phyloP scores from a whole-genome alignment of 2,329 filamentous ascomycete genomes.

The Sordariomycetes sp. region DNA sequence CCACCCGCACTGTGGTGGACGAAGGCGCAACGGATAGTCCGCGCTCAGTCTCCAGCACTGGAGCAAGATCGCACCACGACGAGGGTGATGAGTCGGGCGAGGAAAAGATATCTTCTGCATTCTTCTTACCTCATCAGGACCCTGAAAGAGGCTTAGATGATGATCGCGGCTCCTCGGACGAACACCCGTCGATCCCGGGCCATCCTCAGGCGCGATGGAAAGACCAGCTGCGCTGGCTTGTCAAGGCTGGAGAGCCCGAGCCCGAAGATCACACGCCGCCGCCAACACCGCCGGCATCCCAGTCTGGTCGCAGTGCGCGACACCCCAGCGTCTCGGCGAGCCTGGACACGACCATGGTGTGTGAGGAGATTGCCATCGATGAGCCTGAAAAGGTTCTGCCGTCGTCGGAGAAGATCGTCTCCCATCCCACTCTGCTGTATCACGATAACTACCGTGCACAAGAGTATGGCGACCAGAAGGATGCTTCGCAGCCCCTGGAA shows the following conservation, averaged over 20 bases:
- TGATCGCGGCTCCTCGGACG: neutral
- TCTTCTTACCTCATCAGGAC: conserved; percentile 67
- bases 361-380: neutral
- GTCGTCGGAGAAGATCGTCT: neutral
- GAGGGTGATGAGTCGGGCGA: conserved; percentile 54
- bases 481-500: conserved; percentile 52
- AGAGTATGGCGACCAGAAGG: conserved; percentile 5
- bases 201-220: conserved; percentile 11
- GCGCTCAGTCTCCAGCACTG: conserved; percentile 23
- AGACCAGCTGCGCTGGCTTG: conserved; percentile 38
- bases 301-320: conserved; percentile 2
- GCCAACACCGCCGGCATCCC: conserved; percentile 4
- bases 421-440: neutral
- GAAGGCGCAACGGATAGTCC: conserved; percentile 13
- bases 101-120: conserved; percentile 77
- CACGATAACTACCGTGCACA: conserved; percentile 1
- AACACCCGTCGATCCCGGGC: neutral
- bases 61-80: conserved; percentile 19
- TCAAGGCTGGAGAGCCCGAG: conserved; percentile 40
- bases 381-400: neutral
- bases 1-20: neutral
- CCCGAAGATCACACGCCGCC: conserved; percentile 15
- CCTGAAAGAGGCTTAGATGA: conserved; percentile 15
- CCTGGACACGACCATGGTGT: neutral
- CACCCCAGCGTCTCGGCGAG: neutral